Percentiles rank a stretch among this genome's conserved stretches.
Evolutionary conservation across 2,329 filamentous ascomycete species (phyloP).

Genomic region (Fusarium coffeatum): DNA sequence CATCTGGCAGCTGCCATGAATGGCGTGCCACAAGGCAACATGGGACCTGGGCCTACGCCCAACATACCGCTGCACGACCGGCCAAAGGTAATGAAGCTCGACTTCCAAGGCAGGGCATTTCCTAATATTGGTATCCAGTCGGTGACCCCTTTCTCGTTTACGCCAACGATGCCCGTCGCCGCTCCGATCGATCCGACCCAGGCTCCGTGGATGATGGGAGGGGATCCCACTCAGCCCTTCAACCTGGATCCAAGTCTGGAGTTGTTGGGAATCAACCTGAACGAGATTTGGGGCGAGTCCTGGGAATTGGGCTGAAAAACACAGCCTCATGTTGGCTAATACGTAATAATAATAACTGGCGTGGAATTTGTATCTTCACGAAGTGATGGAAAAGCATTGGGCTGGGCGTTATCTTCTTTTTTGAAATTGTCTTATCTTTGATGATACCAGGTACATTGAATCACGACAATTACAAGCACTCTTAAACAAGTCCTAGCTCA

Average conservation of each 20-base stretch:
- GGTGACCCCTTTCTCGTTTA: constrained; percentile 56
- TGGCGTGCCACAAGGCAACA: constrained; percentile 40
- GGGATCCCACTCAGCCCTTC: constrained; percentile 53
- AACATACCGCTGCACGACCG: constrained; percentile 53
- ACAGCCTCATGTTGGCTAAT: constrained; percentile 19
- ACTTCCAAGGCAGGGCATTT: constrained; percentile 42
- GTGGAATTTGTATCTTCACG: constrained; percentile 20
- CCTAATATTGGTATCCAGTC: constrained; percentile 54
- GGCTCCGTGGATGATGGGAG: constrained; percentile 51
- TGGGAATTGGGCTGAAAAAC: constrained; percentile 55
- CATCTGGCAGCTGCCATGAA: constrained; percentile 42
- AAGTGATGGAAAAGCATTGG: constrained; percentile 11
- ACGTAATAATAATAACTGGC: constrained; percentile 43
- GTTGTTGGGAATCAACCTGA: constrained; percentile 64
- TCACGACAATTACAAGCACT: constrained; percentile 38
- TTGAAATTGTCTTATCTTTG: constrained; percentile 19
- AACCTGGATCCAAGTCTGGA: constrained; percentile 67
- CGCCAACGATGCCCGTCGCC: constrained; percentile 51
- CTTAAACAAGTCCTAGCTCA: constrained; percentile 19
- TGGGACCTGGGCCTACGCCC: constrained; percentile 46
- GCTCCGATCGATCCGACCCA: constrained; percentile 51
- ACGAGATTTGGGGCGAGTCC: constrained; percentile 66
- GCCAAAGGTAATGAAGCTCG: constrained; percentile 53
- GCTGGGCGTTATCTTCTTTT: constrained; percentile 13
- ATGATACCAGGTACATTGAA: constrained; percentile 41